phyloP scores from a whole-genome alignment of 345 rosid species.

The Eucalyptus marginata region DNA sequence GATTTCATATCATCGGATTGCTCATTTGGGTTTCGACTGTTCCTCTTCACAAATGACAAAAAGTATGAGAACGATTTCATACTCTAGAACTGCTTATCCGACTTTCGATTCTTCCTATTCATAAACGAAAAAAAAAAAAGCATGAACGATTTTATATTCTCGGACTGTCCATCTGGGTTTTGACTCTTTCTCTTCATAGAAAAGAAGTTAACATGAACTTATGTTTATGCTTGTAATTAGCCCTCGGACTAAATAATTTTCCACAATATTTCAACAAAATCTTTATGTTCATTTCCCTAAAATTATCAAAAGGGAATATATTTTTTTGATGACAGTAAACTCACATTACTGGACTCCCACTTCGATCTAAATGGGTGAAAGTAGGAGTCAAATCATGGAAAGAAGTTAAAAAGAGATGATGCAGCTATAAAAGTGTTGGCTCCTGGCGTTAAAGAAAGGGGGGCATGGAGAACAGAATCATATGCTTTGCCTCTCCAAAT shows the following conservation, averaged over 20 bases:
- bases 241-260: background rate
- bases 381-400: background rate
- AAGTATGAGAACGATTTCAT: too few species aligned
- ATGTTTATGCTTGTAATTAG: too few species aligned
- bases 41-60: too few species aligned
- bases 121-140: too few species aligned
- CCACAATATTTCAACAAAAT: background rate
- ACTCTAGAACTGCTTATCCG: too few species aligned
- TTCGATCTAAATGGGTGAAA: background rate
- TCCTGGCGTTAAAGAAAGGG: background rate
- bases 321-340: background rate
- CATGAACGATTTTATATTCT: too few species aligned
- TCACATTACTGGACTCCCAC: background rate
- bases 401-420: background rate
- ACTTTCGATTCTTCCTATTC: too few species aligned
- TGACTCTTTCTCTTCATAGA: too few species aligned
- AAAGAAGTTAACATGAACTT: too few species aligned
- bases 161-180: accelerated
- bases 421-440: background rate
- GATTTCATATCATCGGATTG: too few species aligned
- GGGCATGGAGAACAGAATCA: slow-evolving; percentile 9
- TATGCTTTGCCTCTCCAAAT: slow-evolving; percentile 24
- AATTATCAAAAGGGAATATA: background rate
- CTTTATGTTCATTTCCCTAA: background rate
- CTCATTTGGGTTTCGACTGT: too few species aligned